Evolutionary conservation across 768 basidiomycete species (phyloP).

Genomic region (Trametes elegans): DNA sequence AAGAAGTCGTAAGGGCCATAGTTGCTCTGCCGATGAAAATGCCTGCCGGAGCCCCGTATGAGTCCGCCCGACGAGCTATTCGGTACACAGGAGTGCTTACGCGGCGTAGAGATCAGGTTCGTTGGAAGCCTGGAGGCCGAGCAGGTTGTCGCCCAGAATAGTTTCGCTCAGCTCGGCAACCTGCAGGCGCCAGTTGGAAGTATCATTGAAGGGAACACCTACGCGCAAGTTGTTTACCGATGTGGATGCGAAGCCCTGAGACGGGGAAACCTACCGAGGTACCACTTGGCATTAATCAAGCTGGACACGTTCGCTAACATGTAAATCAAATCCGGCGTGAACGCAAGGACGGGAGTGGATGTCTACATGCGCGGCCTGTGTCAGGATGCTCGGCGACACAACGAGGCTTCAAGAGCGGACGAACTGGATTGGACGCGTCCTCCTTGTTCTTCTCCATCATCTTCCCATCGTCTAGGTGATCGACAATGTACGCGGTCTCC

Average conservation of each 20-base stretch:
- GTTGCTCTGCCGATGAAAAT: conserved; percentile 32
- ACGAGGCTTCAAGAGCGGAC: conserved; percentile 9
- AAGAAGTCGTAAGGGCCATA: conserved; percentile 48
- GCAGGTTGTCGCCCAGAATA: conserved; percentile 62
- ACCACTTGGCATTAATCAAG: conserved; percentile 46
- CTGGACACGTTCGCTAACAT: conserved; percentile 44
- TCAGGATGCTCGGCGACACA: not conserved
- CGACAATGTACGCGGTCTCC: conserved; percentile 38
- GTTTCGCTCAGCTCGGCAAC: conserved; percentile 57
- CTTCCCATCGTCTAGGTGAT: conserved; percentile 20
- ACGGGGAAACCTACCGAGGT: conserved; percentile 31
- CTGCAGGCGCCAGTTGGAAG: conserved; percentile 46
- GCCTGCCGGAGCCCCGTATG: too few relatives aligned
- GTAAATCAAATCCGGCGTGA: conserved; percentile 58
- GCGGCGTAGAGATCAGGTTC: conserved; percentile 75
- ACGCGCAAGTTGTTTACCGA: not conserved
- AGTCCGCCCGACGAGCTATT: too few relatives aligned
- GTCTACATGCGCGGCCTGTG: conserved; percentile 35
- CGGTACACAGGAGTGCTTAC: too few relatives aligned
- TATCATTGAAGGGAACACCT: conserved; percentile 68
- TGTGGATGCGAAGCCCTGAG: conserved; percentile 29
- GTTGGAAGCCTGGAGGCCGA: conserved; percentile 70
- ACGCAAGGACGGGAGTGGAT: conserved; percentile 48
- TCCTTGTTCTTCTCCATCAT: conserved; percentile 25
- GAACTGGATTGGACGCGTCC: conserved; percentile 36